Percentiles rank a stretch among this genome's conserved stretches.
Evolutionary conservation across 116 monocot species (phyloP).

Genomic region (Phalaenopsis hybrid): DNA sequence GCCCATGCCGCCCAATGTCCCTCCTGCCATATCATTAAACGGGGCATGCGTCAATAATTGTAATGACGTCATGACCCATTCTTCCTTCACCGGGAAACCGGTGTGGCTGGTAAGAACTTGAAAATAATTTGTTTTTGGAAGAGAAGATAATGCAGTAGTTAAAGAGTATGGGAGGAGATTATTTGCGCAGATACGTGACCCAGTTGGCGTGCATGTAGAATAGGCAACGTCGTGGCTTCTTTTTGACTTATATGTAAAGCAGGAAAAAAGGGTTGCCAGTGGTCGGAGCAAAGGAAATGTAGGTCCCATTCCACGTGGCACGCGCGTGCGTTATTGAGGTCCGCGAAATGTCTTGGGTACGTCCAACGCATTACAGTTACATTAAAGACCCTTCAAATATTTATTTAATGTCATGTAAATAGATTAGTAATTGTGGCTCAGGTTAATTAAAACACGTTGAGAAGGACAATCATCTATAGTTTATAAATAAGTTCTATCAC

Average conservation of each 20-base stretch:
- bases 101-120: not conserved
- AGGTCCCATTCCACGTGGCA: not conserved
- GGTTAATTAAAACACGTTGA: too few relatives aligned
- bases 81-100: not conserved
- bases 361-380: too few relatives aligned
- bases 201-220: not conserved
- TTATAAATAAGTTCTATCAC: too few relatives aligned
- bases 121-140: too few relatives aligned
- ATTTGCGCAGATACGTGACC: not conserved
- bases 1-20: not conserved
- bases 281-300: not conserved
- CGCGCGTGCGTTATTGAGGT: not conserved
- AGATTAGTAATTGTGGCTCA: too few relatives aligned
- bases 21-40: conserved; percentile 7
- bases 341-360: not conserved
- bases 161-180: not conserved
- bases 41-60: conserved; percentile 8
- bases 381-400: too few relatives aligned
- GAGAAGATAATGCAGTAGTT: not conserved
- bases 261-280: not conserved
- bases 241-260: not conserved
- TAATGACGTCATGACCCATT: not conserved
- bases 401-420: too few relatives aligned
- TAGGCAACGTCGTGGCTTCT: not conserved
- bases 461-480: too few relatives aligned